Evolutionary conservation across 768 basidiomycete genomes (phyloP).

Genomic region (Psilocybe subaeruginosa): DNA sequence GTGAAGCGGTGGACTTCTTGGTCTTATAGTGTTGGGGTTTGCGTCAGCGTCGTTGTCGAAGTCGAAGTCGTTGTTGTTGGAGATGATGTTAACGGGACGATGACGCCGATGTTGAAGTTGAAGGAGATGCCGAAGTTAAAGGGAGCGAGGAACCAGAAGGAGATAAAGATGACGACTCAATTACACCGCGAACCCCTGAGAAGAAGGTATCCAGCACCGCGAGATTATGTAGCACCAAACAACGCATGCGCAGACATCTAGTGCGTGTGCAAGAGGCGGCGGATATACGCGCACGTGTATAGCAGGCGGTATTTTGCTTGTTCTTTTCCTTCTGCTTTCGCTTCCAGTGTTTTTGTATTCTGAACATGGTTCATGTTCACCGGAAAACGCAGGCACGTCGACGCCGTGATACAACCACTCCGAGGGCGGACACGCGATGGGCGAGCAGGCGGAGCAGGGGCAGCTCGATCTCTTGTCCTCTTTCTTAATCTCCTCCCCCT

Average conservation of each 20-base stretch:
- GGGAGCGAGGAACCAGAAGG: slow-evolving; percentile 7
- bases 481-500: too few species aligned
- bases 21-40: slow-evolving; percentile 19
- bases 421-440: slow-evolving; percentile 33
- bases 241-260: slow-evolving; percentile 88
- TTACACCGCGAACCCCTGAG: slow-evolving; percentile 46
- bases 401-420: slow-evolving; percentile 45
- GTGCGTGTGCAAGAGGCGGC: slow-evolving; percentile 86
- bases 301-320: slow-evolving; percentile 27
- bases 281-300: slow-evolving; percentile 67
- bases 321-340: background rate
- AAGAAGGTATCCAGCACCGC: slow-evolving; percentile 70
- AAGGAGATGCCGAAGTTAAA: too few species aligned
- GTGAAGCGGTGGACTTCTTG: slow-evolving; percentile 56
- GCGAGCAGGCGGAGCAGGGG: slow-evolving; percentile 60
- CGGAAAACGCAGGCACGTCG: slow-evolving; percentile 31
- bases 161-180: too few species aligned
- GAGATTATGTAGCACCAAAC: slow-evolving; percentile 77
- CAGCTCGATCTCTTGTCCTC: slow-evolving; percentile 33
- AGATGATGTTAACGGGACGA: too few species aligned
- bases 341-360: too few species aligned
- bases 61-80: too few species aligned
- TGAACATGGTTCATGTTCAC: background rate
- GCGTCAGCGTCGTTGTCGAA: slow-evolving; percentile 14
- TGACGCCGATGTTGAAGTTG: too few species aligned